Percentiles rank a stretch among this genome's conserved stretches.
phyloP scores from a whole-genome alignment of 2,329 filamentous ascomycete genomes.

The Trichothecium sympodiale region DNA sequence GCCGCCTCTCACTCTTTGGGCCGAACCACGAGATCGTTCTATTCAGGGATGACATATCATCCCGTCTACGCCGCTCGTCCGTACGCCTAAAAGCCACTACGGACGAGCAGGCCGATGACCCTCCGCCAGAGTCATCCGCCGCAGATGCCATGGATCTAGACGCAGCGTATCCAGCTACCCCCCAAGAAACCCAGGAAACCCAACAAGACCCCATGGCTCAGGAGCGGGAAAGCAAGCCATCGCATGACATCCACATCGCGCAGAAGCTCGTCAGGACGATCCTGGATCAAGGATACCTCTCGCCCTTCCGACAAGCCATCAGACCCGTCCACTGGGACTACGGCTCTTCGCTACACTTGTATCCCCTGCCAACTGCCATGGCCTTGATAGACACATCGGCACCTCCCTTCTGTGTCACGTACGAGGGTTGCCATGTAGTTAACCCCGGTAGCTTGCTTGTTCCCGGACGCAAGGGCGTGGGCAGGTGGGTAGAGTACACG shows the following conservation, averaged over 20 bases:
- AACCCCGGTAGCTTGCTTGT: constrained; percentile 77
- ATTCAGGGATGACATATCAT: constrained; percentile 77
- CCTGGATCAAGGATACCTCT: constrained; percentile 79
- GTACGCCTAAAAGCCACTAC: constrained; percentile 51
- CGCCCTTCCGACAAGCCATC: constrained; percentile 70
- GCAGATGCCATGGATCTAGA: constrained; percentile 30
- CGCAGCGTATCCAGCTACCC: constrained; percentile 10
- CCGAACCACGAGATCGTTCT: constrained; percentile 79
- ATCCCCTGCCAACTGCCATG: constrained; percentile 77
- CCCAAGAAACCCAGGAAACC: not conserved
- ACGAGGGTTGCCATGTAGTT: constrained; percentile 92
- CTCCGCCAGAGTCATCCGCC: constrained; percentile 9
- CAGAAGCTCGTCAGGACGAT: constrained; percentile 81
- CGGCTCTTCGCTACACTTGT: constrained; percentile 63
- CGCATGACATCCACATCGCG: constrained; percentile 45
- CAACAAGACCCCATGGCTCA: constrained; percentile 1
- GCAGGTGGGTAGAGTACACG: constrained; percentile 83
- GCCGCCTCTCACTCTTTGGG: constrained; percentile 73
- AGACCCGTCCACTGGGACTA: constrained; percentile 89
- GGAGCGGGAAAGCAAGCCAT: not conserved
- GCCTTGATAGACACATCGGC: constrained; percentile 74
- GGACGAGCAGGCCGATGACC: constrained; percentile 18
- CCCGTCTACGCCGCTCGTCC: constrained; percentile 64
- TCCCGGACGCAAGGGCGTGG: constrained; percentile 54
- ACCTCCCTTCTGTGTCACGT: constrained; percentile 76